Conservation (phyloP, 345 rosid genomes). For the Lumnitzera littorea region DNA sequence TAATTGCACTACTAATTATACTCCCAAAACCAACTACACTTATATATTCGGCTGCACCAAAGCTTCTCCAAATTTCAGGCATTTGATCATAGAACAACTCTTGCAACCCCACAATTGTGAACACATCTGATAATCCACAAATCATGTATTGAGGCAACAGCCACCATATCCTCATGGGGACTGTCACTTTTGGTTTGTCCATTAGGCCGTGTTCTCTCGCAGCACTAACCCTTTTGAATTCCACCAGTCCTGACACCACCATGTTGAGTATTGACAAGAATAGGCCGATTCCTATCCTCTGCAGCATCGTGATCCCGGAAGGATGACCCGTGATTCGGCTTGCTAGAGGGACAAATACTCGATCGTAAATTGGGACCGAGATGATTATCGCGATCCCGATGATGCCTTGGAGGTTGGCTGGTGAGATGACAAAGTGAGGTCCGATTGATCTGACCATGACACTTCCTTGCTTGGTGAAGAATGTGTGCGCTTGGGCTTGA, state of each 20-base stretch:
- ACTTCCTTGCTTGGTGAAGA: slow-evolving; percentile 79
- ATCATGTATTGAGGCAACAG: slow-evolving; percentile 76
- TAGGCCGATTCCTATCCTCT: slow-evolving; percentile 70
- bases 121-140: slow-evolving; percentile 51
- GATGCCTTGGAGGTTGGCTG: slow-evolving; percentile 70
- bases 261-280: slow-evolving; percentile 51
- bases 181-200: slow-evolving; percentile 40
- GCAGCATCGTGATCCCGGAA: slow-evolving; percentile 73
- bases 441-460: slow-evolving; percentile 50
- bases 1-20: slow-evolving; percentile 53
- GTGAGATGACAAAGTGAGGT: slow-evolving; percentile 50
- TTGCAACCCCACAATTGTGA: slow-evolving; percentile 72
- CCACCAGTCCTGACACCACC: slow-evolving; percentile 56
- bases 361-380: slow-evolving; percentile 53
- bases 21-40: slow-evolving; percentile 70
- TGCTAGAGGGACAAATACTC: slow-evolving; percentile 51
- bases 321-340: slow-evolving; percentile 51
- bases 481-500: slow-evolving; percentile 64
- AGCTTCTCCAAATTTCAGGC: slow-evolving; percentile 76
- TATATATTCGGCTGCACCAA: slow-evolving; percentile 73
- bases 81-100: slow-evolving; percentile 85
- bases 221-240: slow-evolving; percentile 44
- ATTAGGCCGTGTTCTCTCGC: slow-evolving; percentile 46
- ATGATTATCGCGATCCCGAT: slow-evolving; percentile 65
- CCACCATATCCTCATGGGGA: slow-evolving; percentile 80